Evolutionary conservation across 306 rosid genomes (phyloP), one percentile per base, ranked within the genome.

Genomic region (Psophocarpus tetragonolobus): DNA sequence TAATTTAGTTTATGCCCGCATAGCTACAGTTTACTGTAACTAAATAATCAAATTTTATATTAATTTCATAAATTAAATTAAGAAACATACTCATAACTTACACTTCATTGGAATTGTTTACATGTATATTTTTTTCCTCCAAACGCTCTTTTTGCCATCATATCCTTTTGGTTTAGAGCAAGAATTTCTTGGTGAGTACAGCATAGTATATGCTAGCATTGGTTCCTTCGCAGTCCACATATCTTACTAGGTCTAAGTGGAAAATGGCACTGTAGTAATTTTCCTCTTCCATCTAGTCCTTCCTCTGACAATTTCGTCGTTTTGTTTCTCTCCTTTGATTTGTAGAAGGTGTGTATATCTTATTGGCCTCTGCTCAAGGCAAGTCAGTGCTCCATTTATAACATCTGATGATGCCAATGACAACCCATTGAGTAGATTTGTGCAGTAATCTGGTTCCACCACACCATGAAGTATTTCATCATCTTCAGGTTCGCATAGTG

Each of bases 301-400:
- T 78, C 95, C 98, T 84, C 97, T 87, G 9, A 94, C 95, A 74
- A 94, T 94, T 88, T 94, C 97, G 65, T 90, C 88, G 65, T 51
- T 85, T 82, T 88, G 83, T 29, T 81, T 24, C 56, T 84, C 83
- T 21, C 92, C 97, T 61, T 85, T 83, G 21, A 73, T 36, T 88
- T 87, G 91, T 58, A 94, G 78, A 10, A 94, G 93, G 76, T 94
- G 97, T 58, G 97, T 92, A 81, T 85, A 94, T 67, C 84, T 85
- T n/a, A 84, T 21, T 84, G 85, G 74, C 14, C 73, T 84, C 56
- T 83, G 85, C 57, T 90, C 89, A 71, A 90, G 83, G 57, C 80
- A 75, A 42, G 78, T 87, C 62, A 90, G 8, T n/a, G 89, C 83
- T 26, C 97, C 97, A 38, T 89, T 88, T n/a, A 91, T 74, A 76